Conservation (phyloP, 768 basidiomycete species). For the Suillus weaverae region DNA sequence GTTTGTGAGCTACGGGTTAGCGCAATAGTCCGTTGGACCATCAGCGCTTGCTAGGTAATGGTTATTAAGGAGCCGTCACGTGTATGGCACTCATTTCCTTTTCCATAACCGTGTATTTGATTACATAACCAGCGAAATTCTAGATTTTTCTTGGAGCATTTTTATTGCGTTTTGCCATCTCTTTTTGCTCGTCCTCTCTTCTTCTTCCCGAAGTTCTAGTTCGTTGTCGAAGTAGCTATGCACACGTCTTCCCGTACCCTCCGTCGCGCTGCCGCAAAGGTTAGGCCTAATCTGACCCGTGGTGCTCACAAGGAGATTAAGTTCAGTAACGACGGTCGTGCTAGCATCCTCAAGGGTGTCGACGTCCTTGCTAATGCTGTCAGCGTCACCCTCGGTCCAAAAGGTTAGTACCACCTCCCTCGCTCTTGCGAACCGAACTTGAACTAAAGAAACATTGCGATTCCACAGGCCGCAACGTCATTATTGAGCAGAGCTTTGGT, state of each 20-base stretch:
- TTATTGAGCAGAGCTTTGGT: conserved; percentile 92
- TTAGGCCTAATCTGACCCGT: conserved; percentile 56
- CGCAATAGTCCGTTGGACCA: neutral
- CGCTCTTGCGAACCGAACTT: conserved; percentile 11
- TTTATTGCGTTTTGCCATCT: conserved; percentile 23
- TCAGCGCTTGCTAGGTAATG: neutral
- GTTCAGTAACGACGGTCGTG: conserved; percentile 94
- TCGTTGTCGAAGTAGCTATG: conserved; percentile 41
- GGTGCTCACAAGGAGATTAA: conserved; percentile 95
- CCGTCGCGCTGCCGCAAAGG: conserved; percentile 62
- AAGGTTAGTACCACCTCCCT: conserved; percentile 53
- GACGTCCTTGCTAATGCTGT: conserved; percentile 97
- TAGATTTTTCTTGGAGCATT: conserved; percentile 32
- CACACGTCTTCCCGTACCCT: conserved; percentile 70
- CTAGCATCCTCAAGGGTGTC: conserved; percentile 92
- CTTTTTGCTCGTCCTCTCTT: conserved; percentile 7
- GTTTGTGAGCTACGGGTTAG: neutral
- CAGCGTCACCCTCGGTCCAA: conserved; percentile 93
- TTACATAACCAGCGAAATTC: conserved; percentile 16
- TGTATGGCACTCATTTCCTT: neutral
- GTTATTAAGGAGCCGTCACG: neutral
- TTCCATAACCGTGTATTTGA: neutral
- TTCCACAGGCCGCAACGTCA: conserved; percentile 85
- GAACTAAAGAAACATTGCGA: neutral
- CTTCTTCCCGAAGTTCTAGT: conserved; percentile 16